Percentiles rank a stretch among this genome's conserved stretches.
phyloP scores from a whole-genome alignment of 768 basidiomycete genomes.

The Clavulina sp. region DNA sequence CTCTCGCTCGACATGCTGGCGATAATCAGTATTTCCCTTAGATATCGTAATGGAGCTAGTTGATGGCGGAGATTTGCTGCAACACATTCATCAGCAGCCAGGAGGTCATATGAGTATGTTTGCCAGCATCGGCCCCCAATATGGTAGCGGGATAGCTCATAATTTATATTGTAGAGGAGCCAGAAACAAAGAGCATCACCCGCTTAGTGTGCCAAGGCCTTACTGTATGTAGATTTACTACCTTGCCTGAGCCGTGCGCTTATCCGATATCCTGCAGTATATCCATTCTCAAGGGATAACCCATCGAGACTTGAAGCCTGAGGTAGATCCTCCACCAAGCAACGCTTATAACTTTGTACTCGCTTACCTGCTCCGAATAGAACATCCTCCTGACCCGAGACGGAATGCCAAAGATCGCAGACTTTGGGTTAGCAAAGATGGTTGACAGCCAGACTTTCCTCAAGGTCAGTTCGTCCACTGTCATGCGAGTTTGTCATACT shows the following conservation, averaged over 20 bases:
- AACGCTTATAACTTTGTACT: neutral
- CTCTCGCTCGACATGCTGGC: neutral
- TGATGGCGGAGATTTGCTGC: conserved; percentile 71
- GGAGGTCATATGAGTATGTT: neutral
- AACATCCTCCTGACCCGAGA: conserved; percentile 70
- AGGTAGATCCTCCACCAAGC: conserved; percentile 8
- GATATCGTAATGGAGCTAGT: conserved; percentile 63
- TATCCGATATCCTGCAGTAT: conserved; percentile 8
- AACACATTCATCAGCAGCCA: conserved; percentile 22
- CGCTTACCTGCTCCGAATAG: conserved; percentile 20
- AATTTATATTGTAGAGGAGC: conserved; percentile 22
- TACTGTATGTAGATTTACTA: conserved; percentile 14
- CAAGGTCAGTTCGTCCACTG: conserved; percentile 29
- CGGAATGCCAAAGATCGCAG: conserved; percentile 69
- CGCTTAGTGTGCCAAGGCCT: conserved; percentile 63
- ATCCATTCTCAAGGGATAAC: conserved; percentile 46
- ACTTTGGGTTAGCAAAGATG: conserved; percentile 93
- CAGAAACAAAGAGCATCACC: conserved; percentile 47
- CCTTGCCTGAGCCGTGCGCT: neutral
- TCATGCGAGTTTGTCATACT: conserved; percentile 2
- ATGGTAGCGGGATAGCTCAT: conserved; percentile 3
- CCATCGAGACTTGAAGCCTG: conserved; percentile 86
- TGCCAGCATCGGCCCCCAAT: neutral
- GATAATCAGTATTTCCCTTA: conserved; percentile 15
- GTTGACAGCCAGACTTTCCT: conserved; percentile 64